Evolutionary conservation across 139 green algal genomes (phyloP), one percentile per base, ranked within the genome.

Genomic region (Chlamydomonas schloesseri): DNA sequence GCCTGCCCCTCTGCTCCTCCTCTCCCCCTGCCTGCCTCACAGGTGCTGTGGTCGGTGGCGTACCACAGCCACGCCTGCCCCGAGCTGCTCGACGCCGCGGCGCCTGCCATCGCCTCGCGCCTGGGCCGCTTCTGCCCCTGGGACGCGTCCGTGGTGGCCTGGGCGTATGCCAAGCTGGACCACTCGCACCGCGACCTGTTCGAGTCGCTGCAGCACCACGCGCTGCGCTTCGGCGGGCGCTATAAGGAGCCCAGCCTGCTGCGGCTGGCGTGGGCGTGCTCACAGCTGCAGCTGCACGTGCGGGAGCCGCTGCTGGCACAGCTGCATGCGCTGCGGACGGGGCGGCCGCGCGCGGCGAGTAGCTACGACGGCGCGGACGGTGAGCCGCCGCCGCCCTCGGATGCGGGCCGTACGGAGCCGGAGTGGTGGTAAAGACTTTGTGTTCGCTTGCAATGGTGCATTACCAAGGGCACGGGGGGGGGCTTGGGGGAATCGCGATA

Each of bases 81-180:
- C 26, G 57, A 78, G n/a, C 68, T 90, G 71, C 67, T 88, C n/a
- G 85, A 86, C 37, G 85, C 76, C 1, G 85, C 85, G 23, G 85
- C 85, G 21, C 14, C 24, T 1, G 53, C 74, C 23, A 26, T 81
- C 53, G 62, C 62, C 26, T n/a, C 34, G 36, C 47, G 64, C 6
- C 33, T 89, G 33, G n/a, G 13, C 26, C 24, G 33, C 5, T 18
- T 91, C 28, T 55, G 71, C 75, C 28, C 88, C 1, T 76, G 69
- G 36, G 82, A 91, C 34, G 62, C 67, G 4, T 84, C 82, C 6
- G 64, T 75, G 29, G 65, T 89, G 11, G 83, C 78, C 2, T 91
- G 88, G 88, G 70, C 71, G 20, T 91, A 85, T 37, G 88, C 71
- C 34, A 87, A 87, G 76, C 83, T 91, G 77, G 68, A 72, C 24